phyloP scores from a whole-genome alignment of 2,329 filamentous ascomycete species.

The Leptodontidium sp. region DNA sequence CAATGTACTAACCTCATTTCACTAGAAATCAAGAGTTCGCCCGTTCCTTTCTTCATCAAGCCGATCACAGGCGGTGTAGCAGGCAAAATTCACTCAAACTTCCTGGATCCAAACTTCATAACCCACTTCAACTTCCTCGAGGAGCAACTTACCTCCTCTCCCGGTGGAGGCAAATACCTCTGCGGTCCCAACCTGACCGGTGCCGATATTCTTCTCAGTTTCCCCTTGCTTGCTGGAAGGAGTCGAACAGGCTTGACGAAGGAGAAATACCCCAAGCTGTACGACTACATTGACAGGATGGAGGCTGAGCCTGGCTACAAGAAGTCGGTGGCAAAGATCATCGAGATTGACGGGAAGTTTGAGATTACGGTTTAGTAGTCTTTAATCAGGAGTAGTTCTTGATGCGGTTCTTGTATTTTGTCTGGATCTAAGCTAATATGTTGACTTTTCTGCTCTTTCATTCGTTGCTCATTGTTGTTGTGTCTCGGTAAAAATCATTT shows the following conservation, averaged over 20 bases:
- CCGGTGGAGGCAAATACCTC: conserved; percentile 57
- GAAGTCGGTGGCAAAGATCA: conserved; percentile 57
- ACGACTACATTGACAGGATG: conserved; percentile 55
- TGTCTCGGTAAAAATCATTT: background rate
- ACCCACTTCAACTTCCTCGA: conserved; percentile 61
- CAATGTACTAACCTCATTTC: conserved; percentile 47
- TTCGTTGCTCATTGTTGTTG: background rate
- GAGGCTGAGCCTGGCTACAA: conserved; percentile 54
- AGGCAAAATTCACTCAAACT: conserved; percentile 52
- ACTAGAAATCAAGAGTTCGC: conserved; percentile 60
- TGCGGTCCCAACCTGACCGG: conserved; percentile 57
- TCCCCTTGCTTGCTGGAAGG: conserved; percentile 56
- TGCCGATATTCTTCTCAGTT: conserved; percentile 61
- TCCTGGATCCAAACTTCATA: conserved; percentile 56
- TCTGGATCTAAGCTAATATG: background rate
- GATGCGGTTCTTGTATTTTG: background rate
- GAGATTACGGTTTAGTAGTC: conserved; percentile 33
- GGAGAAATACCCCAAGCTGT: conserved; percentile 55
- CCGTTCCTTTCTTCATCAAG: conserved; percentile 74
- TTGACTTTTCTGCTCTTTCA: background rate
- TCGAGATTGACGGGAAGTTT: conserved; percentile 51
- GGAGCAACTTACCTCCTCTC: conserved; percentile 54
- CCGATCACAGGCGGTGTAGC: conserved; percentile 67
- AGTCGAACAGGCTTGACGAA: conserved; percentile 48
- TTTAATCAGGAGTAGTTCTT: background rate